Evolutionary conservation across 164 flowering plant species (phyloP), one percentile per base, ranked within the genome.

Genomic region (Berberis vulgaris): DNA sequence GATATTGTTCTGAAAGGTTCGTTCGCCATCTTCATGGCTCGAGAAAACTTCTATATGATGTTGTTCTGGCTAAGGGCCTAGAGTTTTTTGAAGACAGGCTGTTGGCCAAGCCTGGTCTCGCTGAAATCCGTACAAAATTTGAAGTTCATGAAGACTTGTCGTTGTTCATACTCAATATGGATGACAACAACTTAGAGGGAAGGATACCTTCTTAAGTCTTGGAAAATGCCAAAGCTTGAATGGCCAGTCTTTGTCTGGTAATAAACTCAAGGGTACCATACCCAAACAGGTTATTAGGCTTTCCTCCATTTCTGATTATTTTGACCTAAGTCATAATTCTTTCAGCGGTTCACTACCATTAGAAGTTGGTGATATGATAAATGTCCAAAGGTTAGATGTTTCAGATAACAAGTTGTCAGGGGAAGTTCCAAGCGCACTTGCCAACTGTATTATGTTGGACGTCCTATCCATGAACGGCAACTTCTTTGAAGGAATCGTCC

Each of bases 381-480:
- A 54, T 38, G 39, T 64, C 54, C 42, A 13, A 12, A 9, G 9
- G 1, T 7, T 64, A 43, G 59, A 43, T 54, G 41, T 64, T 6
- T 63, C 59, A 9, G 10, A 64, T 3, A 64, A 64, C 40, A 44
- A 64, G 9, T 55, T 64, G 2, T 65, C 42, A 10, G 67, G 67
- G 1, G 1, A 38, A 11, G 44, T 65, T 55, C 67, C 67, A 45
- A 55, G 3, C 7, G 13, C 67, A 6, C 39, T 65, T 2, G 60
- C 41, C 0, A 54, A 39, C 2, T 65, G 61, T 55, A 39, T 44
- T 49, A 45, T 43, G 4, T 55, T 64, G 41, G 44, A 45, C 13
- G 3, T 1, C 4, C 49, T 65, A 10, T 45, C 2, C 53, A 5
- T 65, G 44, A 5, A 40, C 4, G 60, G 60, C 6, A 65, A 65